phyloP scores from a whole-genome alignment of 2,329 filamentous ascomycete species.

The Dactylellina haptotyla region DNA sequence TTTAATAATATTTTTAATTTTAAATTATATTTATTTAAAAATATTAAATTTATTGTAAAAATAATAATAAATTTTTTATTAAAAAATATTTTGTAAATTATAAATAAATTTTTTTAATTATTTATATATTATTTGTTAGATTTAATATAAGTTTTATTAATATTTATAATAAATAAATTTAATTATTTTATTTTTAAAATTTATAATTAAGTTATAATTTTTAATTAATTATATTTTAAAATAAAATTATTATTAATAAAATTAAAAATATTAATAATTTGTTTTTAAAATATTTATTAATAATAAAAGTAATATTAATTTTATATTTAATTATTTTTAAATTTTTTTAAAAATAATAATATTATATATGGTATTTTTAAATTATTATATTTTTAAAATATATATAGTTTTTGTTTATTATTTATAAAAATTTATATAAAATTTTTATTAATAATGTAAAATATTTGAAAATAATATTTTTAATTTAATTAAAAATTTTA shows the following conservation, averaged over 20 bases:
- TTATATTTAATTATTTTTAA: neutral
- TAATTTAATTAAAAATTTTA: neutral
- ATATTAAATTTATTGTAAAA: neutral
- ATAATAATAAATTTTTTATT: too few relatives aligned
- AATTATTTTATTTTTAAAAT: neutral
- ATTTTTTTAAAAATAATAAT: neutral
- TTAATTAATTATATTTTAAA: neutral
- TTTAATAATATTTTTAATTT: neutral
- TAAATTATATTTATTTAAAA: neutral
- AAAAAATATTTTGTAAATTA: neutral
- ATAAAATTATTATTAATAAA: neutral
- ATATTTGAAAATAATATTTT: neutral
- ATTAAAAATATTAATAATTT: neutral
- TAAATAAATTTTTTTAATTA: neutral
- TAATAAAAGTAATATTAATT: neutral
- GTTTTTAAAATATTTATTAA: neutral
- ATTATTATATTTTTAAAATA: neutral
- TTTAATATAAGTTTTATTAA: neutral
- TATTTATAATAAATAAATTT: neutral
- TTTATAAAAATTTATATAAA: neutral
- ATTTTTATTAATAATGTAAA: too few relatives aligned
- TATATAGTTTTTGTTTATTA: neutral
- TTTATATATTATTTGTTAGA: neutral
- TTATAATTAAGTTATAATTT: neutral
- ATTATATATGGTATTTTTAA: neutral